Percentiles rank a stretch among this genome's conserved stretches.
phyloP scores from a whole-genome alignment of 257 asterid genomes.

The Solanum lycopersicoides region DNA sequence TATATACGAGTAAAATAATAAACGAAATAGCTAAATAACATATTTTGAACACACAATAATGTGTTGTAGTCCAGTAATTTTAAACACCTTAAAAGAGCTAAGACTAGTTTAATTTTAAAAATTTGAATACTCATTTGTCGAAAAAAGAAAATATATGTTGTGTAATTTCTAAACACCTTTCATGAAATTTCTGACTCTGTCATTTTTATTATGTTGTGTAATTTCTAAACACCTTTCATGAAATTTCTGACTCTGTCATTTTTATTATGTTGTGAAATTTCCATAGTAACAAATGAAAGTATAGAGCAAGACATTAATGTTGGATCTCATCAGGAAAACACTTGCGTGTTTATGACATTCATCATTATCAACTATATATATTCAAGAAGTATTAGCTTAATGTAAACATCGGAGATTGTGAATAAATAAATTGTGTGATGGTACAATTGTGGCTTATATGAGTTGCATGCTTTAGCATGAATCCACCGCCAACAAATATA shows the following conservation, averaged over 20 bases:
- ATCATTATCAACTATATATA: neutral
- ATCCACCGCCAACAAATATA: neutral
- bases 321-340: neutral
- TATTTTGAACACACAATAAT: too few species aligned
- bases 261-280: too few species aligned
- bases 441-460: neutral
- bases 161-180: too few species aligned
- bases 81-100: too few species aligned
- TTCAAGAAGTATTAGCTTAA: neutral
- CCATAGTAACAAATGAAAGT: neutral
- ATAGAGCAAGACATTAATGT: neutral
- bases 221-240: too few species aligned
- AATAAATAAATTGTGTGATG: neutral
- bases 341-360: neutral
- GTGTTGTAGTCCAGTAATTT: too few species aligned
- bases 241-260: rapidly evolving
- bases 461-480: neutral
- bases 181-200: rapidly evolving
- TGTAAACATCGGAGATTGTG: too few species aligned
- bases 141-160: too few species aligned
- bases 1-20: too few species aligned
- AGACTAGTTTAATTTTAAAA: too few species aligned
- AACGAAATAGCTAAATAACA: too few species aligned
- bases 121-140: too few species aligned
- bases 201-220: neutral